Evolutionary conservation across 2,329 filamentous ascomycete genomes (phyloP).

Genomic region (Teratosphaeria destructans): DNA sequence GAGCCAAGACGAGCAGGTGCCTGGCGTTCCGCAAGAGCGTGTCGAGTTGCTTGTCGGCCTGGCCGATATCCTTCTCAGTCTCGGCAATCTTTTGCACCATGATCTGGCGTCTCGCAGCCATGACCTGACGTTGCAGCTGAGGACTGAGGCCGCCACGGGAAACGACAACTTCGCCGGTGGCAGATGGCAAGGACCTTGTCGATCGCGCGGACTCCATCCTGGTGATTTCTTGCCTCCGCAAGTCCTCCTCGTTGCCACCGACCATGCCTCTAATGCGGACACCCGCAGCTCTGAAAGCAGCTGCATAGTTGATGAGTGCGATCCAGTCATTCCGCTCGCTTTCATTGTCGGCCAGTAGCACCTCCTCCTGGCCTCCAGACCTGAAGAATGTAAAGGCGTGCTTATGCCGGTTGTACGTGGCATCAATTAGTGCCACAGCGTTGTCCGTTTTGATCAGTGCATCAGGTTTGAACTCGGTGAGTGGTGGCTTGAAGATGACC

Average conservation of each 20-base stretch:
- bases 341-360: slow-evolving; percentile 82
- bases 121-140: slow-evolving; percentile 77
- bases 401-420: slow-evolving; percentile 88
- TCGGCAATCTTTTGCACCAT: slow-evolving; percentile 78
- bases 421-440: slow-evolving; percentile 77
- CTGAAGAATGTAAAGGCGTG: slow-evolving; percentile 86
- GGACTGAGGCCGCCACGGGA: slow-evolving; percentile 36
- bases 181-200: slow-evolving; percentile 51
- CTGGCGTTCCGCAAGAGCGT: slow-evolving; percentile 77
- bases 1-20: slow-evolving; percentile 78
- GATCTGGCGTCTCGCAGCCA: slow-evolving; percentile 67
- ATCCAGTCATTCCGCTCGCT: slow-evolving; percentile 94
- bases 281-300: slow-evolving; percentile 83
- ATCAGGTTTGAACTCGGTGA: slow-evolving; percentile 89
- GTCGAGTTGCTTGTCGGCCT: slow-evolving; percentile 68
- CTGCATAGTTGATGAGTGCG: slow-evolving; percentile 89
- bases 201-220: slow-evolving; percentile 51
- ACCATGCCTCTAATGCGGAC: slow-evolving; percentile 83
- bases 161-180: slow-evolving; percentile 61
- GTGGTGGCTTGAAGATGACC: slow-evolving; percentile 79
- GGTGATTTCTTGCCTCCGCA: slow-evolving; percentile 57
- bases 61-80: slow-evolving; percentile 65
- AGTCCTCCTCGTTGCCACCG: slow-evolving; percentile 64
- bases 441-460: slow-evolving; percentile 87
- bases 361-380: slow-evolving; percentile 77